Evolutionary conservation across 306 rosid species (phyloP).

Genomic region (Gillenia trifoliata): DNA sequence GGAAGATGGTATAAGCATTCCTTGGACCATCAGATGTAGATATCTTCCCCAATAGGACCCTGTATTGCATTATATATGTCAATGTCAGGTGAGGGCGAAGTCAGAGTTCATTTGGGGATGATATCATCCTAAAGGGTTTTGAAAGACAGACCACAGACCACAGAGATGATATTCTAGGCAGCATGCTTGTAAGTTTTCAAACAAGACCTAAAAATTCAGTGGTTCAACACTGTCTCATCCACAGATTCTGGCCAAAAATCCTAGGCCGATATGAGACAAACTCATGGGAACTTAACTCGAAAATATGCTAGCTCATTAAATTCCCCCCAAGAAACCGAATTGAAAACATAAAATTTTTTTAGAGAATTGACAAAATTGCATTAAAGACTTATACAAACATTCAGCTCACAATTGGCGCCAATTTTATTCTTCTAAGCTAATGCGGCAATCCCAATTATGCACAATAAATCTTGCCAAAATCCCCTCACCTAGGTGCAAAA

Average conservation of each 20-base stretch:
- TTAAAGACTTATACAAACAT: neutral
- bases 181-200: slow-evolving; percentile 30
- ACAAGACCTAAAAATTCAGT: slow-evolving; percentile 25
- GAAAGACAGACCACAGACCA: slow-evolving; percentile 39
- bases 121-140: slow-evolving; percentile 41
- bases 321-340: neutral
- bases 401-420: neutral
- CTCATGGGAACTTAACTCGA: neutral
- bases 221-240: slow-evolving; percentile 20
- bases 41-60: slow-evolving; percentile 93
- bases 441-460: neutral
- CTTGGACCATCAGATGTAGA: slow-evolving; percentile 82
- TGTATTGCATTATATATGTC: slow-evolving; percentile 76
- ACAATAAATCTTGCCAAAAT: neutral
- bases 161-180: slow-evolving; percentile 28
- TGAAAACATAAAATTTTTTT: neutral
- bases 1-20: slow-evolving; percentile 75
- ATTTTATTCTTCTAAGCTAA: neutral
- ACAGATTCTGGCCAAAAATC: slow-evolving; percentile 13
- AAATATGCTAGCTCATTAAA: neutral
- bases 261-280: neutral
- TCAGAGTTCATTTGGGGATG: slow-evolving; percentile 50
- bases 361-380: neutral
- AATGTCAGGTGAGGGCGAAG: slow-evolving; percentile 57
- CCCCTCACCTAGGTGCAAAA: neutral